Evolutionary conservation across 2,329 filamentous ascomycete species (phyloP).

Genomic region (Macrophomina tecta): DNA sequence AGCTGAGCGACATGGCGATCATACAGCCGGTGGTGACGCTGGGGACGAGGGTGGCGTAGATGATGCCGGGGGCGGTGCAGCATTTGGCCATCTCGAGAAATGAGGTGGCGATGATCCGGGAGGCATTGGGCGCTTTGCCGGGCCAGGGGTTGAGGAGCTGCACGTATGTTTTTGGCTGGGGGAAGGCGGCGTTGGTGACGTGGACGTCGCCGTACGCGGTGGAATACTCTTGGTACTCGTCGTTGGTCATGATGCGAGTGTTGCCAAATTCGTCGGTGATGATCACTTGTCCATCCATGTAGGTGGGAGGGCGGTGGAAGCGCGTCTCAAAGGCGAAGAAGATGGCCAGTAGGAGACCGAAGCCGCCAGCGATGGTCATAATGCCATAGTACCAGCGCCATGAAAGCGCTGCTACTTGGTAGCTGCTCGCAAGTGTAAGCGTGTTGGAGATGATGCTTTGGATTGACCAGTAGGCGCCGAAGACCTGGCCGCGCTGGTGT

Average conservation of each 20-base stretch:
- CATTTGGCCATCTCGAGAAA: conserved; percentile 43
- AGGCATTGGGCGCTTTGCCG: conserved; percentile 28
- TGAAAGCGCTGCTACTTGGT: conserved; percentile 43
- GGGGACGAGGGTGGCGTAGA: conserved; percentile 46
- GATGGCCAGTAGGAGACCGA: conserved; percentile 45
- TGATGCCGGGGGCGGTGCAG: conserved; percentile 45
- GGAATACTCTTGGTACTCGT: conserved; percentile 37
- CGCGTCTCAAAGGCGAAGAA: conserved; percentile 50
- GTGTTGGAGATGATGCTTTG: conserved; percentile 45
- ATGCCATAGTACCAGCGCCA: conserved; percentile 54
- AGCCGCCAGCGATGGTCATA: conserved; percentile 43
- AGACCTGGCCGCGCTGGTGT: conserved; percentile 46
- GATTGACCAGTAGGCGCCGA: conserved; percentile 48
- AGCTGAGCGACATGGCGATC: conserved; percentile 48
- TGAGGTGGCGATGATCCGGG: conserved; percentile 30
- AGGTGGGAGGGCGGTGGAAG: conserved; percentile 44
- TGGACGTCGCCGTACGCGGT: neutral
- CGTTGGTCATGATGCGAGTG: conserved; percentile 42
- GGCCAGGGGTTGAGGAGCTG: conserved; percentile 31
- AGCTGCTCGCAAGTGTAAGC: conserved; percentile 45
- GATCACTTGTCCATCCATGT: conserved; percentile 43
- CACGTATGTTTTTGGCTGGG: conserved; percentile 28
- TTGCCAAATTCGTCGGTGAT: conserved; percentile 50
- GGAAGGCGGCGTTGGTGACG: neutral
- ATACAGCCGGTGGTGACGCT: conserved; percentile 47